Conservation (phyloP, 345 rosid genomes). For the Eucalyptus sp. region DNA sequence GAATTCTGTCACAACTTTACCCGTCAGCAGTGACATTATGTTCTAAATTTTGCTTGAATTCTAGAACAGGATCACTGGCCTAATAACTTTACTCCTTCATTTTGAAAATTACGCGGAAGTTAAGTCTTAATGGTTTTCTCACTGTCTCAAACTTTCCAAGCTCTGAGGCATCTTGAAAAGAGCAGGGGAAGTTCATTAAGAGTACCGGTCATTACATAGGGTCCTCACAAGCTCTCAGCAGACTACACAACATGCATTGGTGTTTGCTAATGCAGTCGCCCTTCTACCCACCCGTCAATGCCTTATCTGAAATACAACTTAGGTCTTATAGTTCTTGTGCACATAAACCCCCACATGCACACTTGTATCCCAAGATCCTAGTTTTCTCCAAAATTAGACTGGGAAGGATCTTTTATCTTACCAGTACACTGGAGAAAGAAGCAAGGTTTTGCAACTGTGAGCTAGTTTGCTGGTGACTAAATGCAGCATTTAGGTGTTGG, state of each 20-base stretch:
- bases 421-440: constrained; percentile 72
- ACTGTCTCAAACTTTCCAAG: background rate
- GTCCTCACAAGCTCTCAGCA: background rate
- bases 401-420: constrained; percentile 5
- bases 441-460: constrained; percentile 59
- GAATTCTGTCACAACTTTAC: background rate
- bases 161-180: background rate
- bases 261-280: background rate
- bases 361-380: background rate
- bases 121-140: background rate
- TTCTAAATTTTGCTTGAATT: background rate
- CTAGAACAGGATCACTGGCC: background rate
- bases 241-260: background rate
- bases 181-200: background rate
- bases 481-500: constrained; percentile 52
- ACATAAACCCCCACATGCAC: background rate
- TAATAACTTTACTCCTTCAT: background rate
- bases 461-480: constrained; percentile 43
- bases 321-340: background rate
- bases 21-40: background rate
- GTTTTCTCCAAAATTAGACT: background rate
- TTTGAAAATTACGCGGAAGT: background rate
- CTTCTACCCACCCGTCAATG: background rate
- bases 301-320: background rate
- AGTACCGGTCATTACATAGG: background rate